Base-by-base conservation (phyloP, 2,329 filamentous ascomycete species). In the Dothideomycetidae sp. region DNA sequence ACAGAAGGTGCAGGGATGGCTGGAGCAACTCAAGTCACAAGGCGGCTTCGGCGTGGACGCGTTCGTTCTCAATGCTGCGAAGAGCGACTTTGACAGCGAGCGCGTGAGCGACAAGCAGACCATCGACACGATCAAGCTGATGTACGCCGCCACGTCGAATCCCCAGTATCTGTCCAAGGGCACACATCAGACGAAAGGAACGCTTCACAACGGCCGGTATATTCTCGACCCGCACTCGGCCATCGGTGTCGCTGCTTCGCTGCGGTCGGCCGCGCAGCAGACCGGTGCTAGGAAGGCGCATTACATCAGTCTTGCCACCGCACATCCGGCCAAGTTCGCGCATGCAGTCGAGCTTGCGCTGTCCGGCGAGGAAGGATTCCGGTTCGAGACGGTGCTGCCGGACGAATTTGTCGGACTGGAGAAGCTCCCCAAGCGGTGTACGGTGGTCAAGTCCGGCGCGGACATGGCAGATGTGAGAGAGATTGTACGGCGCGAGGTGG, bases 321-420 rank as follows among this genome's bases (percentile, higher is more conserved):
- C 90, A 2, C 90, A 98, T 59, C 88, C 90, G 0, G 90, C 88
- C 44, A 98, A 98, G 60, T 98, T 98, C 53, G 76, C 80, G 0
- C 73, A 74, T 19, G 86, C 86, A 0, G 88, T 98, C 2, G 79
- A 86, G 48, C 57, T 80, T 33, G 85, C 88, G 0, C 65, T 96
- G 42, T 70, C 75, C 45, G 71, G 71, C 5, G 68, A 81, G 53
- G 57, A 69, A n/a, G 75, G 70, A 1, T 94, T 92, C 50, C 69
- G 74, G 48, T 93, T 93, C 54, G 66, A 68, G 44, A 72, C 78
- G 44, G 80, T 96, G 1, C 67, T 92, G 38, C 88, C 88, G 0
- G 57, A 70, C 40, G 82, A 94, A 60, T 90, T 94, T 53, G 62
- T 79, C 21, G 88, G 81, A 0, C 62, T 96, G 1, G 77, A 85